Evolutionary conservation across 257 asterid genomes (phyloP), one percentile per base, ranked within the genome.

Genomic region (Orobanche coerulescens): DNA sequence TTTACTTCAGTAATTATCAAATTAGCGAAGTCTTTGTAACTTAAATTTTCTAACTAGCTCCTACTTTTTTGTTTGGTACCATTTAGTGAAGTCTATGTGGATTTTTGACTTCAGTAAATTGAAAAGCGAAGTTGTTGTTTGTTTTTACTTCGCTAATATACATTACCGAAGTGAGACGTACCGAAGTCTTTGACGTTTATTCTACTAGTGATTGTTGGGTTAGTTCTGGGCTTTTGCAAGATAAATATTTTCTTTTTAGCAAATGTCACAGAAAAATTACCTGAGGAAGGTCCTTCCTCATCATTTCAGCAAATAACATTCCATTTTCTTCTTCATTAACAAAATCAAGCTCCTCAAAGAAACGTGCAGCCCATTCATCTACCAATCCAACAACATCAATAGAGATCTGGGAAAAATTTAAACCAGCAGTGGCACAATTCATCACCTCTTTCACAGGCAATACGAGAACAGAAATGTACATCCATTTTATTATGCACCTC

Each of bases 351-450:
- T 93, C 99, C 80, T 93, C 99, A 47, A 93, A 93, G 74, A 89
- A 93, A 31, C 99, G 97, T 46, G 99, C 89, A 71, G 99, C 99
- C 99, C 99, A 93, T 82, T 93, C 99, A 39, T 93, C 99, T 36
- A 93, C 99, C 76, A 93, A 73, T 59, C 99, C 99, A 68, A 93
- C 99, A 75, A 93, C 94, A 69, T 93, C 97, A 69, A 93, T 10
- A 6, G 99, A 81, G 43, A 93, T 67, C 99, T 88, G 75, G 62
- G 62, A 43, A 43, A 60, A 47, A 63, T 69, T 47, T 58, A 24
- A 46, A 26, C 36, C 52, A 65, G 10, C 53, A 18, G 11, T 18
- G 36, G 36, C 36, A 30, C 7, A 49, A 30, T 53, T 33, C 23
- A 28, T 56, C n/a, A 34, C 52, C 55, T 63, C 57, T 44, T 58